Percentiles rank a stretch among this genome's conserved stretches.
phyloP scores from a whole-genome alignment of 768 basidiomycete species.

The Kondoa subrosea region DNA sequence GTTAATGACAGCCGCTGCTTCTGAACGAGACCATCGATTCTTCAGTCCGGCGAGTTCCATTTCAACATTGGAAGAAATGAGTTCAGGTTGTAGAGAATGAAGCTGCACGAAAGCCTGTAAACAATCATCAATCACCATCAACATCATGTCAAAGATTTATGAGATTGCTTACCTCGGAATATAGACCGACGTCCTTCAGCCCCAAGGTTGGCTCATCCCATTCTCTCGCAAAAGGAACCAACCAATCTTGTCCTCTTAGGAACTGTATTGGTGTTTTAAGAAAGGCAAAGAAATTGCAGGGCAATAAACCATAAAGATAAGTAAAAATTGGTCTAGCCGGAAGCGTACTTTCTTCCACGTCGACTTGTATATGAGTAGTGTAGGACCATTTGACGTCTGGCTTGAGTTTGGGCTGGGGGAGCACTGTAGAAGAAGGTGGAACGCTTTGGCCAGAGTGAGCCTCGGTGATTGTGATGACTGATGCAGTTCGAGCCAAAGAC shows the following conservation, averaged over 20 bases:
- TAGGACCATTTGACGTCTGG: neutral
- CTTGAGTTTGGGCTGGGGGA: neutral
- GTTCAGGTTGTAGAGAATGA: neutral
- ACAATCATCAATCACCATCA: neutral
- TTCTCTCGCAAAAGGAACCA: neutral
- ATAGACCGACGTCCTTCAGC: neutral
- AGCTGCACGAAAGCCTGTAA: neutral
- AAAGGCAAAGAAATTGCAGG: conserved; percentile 3
- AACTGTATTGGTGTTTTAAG: neutral
- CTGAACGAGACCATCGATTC: neutral
- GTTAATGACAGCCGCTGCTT: neutral
- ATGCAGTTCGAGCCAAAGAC: neutral
- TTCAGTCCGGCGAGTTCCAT: neutral
- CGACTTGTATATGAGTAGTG: neutral
- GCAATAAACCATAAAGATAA: conserved; percentile 3
- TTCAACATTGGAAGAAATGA: neutral
- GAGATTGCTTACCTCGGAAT: neutral
- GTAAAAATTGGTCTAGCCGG: neutral
- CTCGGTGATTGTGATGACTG: too few relatives aligned
- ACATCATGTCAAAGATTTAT: neutral
- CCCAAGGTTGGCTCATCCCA: neutral
- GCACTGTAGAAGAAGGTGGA: neutral
- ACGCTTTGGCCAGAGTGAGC: too few relatives aligned
- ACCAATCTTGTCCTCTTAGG: neutral
- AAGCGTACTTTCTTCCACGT: neutral